Conservation (phyloP, 225 moss, liverwort and hornwort species). For the Physcomitrium patens region DNA sequence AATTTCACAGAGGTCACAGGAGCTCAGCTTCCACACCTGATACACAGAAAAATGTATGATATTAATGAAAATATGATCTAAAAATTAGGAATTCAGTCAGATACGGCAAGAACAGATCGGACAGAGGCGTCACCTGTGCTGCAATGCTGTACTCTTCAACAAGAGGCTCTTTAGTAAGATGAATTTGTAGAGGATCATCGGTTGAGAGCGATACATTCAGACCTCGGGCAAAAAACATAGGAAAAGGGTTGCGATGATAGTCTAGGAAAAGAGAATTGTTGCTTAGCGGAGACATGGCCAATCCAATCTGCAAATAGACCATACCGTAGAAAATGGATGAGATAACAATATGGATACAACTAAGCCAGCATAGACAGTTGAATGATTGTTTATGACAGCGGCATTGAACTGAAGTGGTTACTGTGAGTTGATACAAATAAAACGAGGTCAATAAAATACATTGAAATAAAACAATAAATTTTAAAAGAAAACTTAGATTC, state of each 20-base stretch:
- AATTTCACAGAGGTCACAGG: conserved; percentile 91
- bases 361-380: background rate
- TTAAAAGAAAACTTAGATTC: background rate
- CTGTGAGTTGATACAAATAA: conserved; percentile 17
- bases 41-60: background rate
- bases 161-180: conserved; percentile 91
- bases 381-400: background rate
- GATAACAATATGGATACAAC: background rate
- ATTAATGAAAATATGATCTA: background rate
- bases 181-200: conserved; percentile 94
- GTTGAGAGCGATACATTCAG: conserved; percentile 94
- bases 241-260: conserved; percentile 93
- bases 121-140: conserved; percentile 69
- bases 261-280: conserved; percentile 94
- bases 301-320: conserved; percentile 65
- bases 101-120: background rate
- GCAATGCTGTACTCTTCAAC: conserved; percentile 99
- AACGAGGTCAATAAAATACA: background rate
- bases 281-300: conserved; percentile 95
- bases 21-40: conserved; percentile 93
- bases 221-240: conserved; percentile 91
- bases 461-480: background rate
- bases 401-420: background rate
- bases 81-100: background rate
- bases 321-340: background rate